A percentile compares a stretch with the other conserved stretches of the same genome.
Evolutionary conservation across 768 basidiomycete species (phyloP).

Genomic region (Boletus subcaerulescens): DNA sequence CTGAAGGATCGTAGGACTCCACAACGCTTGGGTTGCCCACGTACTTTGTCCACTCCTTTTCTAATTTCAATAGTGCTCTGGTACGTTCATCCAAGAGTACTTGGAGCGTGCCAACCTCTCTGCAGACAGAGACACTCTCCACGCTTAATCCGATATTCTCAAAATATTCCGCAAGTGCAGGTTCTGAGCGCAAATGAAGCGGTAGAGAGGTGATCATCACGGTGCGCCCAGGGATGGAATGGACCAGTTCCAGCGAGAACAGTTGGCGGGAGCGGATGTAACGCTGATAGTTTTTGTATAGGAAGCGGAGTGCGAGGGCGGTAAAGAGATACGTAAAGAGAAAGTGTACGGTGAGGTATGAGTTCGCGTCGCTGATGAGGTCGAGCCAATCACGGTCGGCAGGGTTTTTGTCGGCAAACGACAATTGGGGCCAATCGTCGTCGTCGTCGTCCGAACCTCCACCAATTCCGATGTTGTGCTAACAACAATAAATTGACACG

Average conservation of each 20-base stretch:
- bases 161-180: constrained; percentile 88
- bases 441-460: constrained; percentile 43
- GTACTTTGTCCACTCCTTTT: constrained; percentile 84
- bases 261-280: constrained; percentile 90
- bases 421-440: constrained; percentile 45
- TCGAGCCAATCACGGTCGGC: constrained; percentile 71
- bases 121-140: constrained; percentile 87
- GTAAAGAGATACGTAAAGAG: constrained; percentile 95
- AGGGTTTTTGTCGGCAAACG: constrained; percentile 26
- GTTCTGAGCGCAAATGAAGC: constrained; percentile 78
- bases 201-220: constrained; percentile 87
- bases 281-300: constrained; percentile 84
- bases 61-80: constrained; percentile 72
- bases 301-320: constrained; percentile 76
- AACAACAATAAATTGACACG: not conserved
- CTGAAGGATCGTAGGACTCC: constrained; percentile 73
- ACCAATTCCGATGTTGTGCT: constrained; percentile 74
- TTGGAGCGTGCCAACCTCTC: constrained; percentile 76
- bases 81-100: constrained; percentile 77
- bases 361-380: constrained; percentile 85
- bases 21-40: constrained; percentile 92
- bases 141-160: constrained; percentile 85
- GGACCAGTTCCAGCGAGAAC: constrained; percentile 91
- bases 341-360: constrained; percentile 85
- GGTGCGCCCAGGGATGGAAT: constrained; percentile 91